A percentile compares a stretch with the other conserved stretches of the same genome.
Evolutionary conservation across 2,329 filamentous ascomycete species (phyloP).

Genomic region (Epichloe brachyelytri): DNA sequence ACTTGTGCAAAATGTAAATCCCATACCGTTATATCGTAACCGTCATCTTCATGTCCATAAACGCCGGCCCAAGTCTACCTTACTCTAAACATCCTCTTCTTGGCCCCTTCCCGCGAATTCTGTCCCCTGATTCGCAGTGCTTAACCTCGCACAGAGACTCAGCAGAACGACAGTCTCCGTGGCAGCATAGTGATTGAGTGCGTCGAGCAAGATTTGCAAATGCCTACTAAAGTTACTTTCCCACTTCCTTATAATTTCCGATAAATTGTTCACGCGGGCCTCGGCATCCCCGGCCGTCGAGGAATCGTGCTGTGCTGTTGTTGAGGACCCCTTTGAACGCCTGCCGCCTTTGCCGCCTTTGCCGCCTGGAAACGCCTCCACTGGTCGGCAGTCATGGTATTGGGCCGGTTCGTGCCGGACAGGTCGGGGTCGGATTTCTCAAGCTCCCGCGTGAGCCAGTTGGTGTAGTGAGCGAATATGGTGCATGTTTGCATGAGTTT

Average conservation of each 20-base stretch:
- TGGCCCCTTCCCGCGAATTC: slow-evolving; percentile 46
- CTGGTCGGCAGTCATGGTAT: slow-evolving; percentile 46
- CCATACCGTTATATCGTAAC: too few relatives aligned
- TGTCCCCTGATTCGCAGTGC: slow-evolving; percentile 67
- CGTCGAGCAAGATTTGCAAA: slow-evolving; percentile 85
- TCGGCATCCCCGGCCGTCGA: slow-evolving; percentile 23
- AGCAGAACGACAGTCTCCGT: slow-evolving; percentile 93
- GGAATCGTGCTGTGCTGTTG: slow-evolving; percentile 10
- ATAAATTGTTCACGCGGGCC: slow-evolving; percentile 57
- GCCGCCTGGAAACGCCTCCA: slow-evolving; percentile 45
- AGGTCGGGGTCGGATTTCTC: slow-evolving; percentile 75
- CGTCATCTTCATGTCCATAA: too few relatives aligned
- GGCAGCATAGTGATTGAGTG: slow-evolving; percentile 91
- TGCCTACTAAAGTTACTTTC: slow-evolving; percentile 88
- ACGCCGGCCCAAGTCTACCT: background rate
- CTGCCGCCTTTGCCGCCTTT: slow-evolving; percentile 25
- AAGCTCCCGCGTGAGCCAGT: slow-evolving; percentile 73
- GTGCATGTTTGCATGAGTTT: slow-evolving; percentile 95
- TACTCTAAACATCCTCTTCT: slow-evolving; percentile 36
- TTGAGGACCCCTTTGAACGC: slow-evolving; percentile 9
- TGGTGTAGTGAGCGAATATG: slow-evolving; percentile 83
- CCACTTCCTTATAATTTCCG: slow-evolving; percentile 81
- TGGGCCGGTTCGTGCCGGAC: slow-evolving; percentile 42
- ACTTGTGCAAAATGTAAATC: too few relatives aligned
- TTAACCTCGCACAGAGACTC: slow-evolving; percentile 72